A percentile compares a stretch with the other conserved stretches of the same genome.
phyloP scores from a whole-genome alignment of 2,329 filamentous ascomycete species.

The Aspergillus jensenii region DNA sequence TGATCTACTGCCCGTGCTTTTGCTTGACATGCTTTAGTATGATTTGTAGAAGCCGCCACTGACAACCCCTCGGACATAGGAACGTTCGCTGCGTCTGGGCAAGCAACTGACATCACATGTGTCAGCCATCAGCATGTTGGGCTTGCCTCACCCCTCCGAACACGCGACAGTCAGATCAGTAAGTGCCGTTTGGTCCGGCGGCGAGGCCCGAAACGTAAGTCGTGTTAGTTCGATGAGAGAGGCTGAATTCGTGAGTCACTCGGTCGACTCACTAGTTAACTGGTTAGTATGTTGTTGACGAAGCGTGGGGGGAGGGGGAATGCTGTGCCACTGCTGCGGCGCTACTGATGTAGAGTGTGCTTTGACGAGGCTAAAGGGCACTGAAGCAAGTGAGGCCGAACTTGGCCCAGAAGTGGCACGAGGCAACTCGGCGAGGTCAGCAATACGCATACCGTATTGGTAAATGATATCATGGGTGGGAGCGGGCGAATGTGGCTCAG shows the following conservation, averaged over 20 bases:
- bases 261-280: neutral
- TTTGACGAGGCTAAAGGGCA: too few species aligned
- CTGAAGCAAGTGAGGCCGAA: neutral
- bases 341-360: too few species aligned
- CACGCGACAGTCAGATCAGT: neutral
- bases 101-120: neutral
- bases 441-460: conserved; percentile 3
- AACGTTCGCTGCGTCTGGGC: neutral
- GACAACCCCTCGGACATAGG: neutral
- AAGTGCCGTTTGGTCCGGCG: neutral
- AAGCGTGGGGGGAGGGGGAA: neutral
- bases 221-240: neutral
- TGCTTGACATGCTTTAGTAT: neutral
- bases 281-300: neutral
- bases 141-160: neutral
- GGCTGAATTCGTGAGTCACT: neutral
- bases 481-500: neutral
- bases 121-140: neutral
- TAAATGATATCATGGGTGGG: neutral
- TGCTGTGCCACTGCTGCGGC: neutral
- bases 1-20: neutral
- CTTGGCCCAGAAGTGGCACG: neutral
- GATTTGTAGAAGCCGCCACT: neutral
- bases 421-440: neutral
- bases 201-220: neutral